Conservation (phyloP, 179 eudicot genomes). For the Pouteria campechiana region DNA sequence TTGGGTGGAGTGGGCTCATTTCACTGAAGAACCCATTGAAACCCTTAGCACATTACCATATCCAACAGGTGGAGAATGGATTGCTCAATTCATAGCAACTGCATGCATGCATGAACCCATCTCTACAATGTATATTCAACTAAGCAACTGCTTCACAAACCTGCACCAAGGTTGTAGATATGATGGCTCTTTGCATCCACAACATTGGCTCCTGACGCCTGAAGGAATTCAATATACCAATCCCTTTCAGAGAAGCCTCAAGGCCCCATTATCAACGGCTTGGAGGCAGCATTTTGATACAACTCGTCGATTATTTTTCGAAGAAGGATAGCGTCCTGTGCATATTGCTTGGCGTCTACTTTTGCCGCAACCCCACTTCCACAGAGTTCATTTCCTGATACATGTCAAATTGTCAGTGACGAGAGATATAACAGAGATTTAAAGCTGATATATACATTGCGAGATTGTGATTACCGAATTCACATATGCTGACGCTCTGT, state of each 20-base stretch:
- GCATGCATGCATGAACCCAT: not conserved
- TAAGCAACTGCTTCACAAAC: no score
- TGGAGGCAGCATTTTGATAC: slow-evolving; percentile 14
- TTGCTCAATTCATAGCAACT: not conserved
- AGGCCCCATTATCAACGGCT: slow-evolving; percentile 41
- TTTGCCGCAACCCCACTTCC: slow-evolving; percentile 36
- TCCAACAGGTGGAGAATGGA: no score
- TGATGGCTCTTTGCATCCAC: slow-evolving; percentile 49
- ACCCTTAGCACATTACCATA: no score
- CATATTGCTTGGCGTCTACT: slow-evolving; percentile 39
- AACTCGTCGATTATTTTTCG: slow-evolving; percentile 22
- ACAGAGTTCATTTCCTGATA: slow-evolving; percentile 49
- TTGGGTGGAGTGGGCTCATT: no score
- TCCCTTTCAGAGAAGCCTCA: slow-evolving; percentile 40
- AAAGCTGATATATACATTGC: not conserved
- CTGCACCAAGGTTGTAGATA: slow-evolving; percentile 53
- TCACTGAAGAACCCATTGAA: no score
- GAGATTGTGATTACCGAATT: slow-evolving; percentile 25
- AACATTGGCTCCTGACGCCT: slow-evolving; percentile 25
- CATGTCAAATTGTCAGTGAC: not conserved
- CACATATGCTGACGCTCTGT: slow-evolving; percentile 44
- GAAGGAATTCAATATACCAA: slow-evolving; percentile 38
- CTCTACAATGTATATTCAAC: not conserved
- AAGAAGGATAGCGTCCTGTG: slow-evolving; percentile 26
- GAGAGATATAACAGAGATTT: not conserved